phyloP scores from a whole-genome alignment of 2,329 filamentous ascomycete species.

The Colletotrichum zoysiae region DNA sequence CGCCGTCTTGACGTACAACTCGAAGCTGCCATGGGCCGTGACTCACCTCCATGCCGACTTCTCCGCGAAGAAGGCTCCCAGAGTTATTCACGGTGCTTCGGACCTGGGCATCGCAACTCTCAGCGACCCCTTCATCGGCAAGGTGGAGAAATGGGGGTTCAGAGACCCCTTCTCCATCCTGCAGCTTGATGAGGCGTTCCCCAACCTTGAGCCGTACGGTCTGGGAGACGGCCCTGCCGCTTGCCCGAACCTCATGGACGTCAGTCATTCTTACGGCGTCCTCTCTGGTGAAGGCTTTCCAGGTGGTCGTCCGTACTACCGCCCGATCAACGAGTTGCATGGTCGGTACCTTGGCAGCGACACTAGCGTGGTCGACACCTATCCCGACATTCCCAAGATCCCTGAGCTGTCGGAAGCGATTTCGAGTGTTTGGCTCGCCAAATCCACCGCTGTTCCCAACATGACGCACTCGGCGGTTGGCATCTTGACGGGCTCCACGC shows the following conservation, averaged over 20 bases:
- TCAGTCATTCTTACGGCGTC: slow-evolving; percentile 87
- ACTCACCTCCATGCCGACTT: slow-evolving; percentile 86
- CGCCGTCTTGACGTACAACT: slow-evolving; percentile 87
- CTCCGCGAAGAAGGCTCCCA: slow-evolving; percentile 75
- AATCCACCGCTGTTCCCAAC: slow-evolving; percentile 77
- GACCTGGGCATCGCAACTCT: slow-evolving; percentile 82
- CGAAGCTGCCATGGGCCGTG: slow-evolving; percentile 82
- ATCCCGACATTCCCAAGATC: slow-evolving; percentile 82
- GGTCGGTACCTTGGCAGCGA: slow-evolving; percentile 79
- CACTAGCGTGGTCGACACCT: slow-evolving; percentile 70
- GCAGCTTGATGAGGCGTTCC: slow-evolving; percentile 83
- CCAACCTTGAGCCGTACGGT: slow-evolving; percentile 81
- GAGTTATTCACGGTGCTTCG: slow-evolving; percentile 85
- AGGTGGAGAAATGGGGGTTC: slow-evolving; percentile 84
- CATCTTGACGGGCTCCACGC: slow-evolving; percentile 85
- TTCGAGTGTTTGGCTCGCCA: slow-evolving; percentile 90
- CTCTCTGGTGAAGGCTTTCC: slow-evolving; percentile 89
- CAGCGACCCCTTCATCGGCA: slow-evolving; percentile 83
- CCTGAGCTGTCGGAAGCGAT: slow-evolving; percentile 78
- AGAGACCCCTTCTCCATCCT: slow-evolving; percentile 80
- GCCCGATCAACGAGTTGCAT: slow-evolving; percentile 78
- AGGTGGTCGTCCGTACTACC: slow-evolving; percentile 84
- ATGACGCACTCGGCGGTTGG: slow-evolving; percentile 83
- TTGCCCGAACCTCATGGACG: slow-evolving; percentile 88
- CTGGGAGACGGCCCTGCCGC: slow-evolving; percentile 83